Percentiles rank a stretch among this genome's conserved stretches.
These are phyloP conservation scores for Mortierella hygrophila DNA, from an alignment of 192 early-diverging fungal species.

Conservation along the genomic window DNA sequence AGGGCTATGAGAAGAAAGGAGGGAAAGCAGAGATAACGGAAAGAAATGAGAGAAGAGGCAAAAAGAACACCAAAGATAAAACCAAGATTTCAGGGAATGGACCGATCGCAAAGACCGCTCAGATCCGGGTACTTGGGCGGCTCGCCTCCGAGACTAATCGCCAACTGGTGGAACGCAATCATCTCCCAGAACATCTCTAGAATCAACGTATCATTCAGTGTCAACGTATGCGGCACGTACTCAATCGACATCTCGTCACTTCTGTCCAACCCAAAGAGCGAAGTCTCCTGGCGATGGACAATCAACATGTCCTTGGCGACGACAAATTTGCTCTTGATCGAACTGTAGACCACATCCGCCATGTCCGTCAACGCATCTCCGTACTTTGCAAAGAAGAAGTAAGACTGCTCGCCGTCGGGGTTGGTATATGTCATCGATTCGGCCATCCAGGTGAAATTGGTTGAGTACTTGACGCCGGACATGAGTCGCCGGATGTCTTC, in stretches of 20 bases:
- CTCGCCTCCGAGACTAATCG: neutral
- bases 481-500: slow-evolving; percentile 9
- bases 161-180: slow-evolving; percentile 32
- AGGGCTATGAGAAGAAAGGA: neutral
- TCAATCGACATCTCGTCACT: neutral
- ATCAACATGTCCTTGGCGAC: slow-evolving; percentile 23
- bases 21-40: neutral
- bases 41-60: neutral
- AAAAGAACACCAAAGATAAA: neutral
- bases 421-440: slow-evolving; percentile 15
- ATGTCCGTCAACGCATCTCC: neutral
- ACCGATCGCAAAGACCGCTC: slow-evolving; percentile 7
- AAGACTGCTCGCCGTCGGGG: slow-evolving; percentile 2
- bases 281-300: neutral
- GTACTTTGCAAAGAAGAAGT: slow-evolving; percentile 22
- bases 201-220: slow-evolving; percentile 14
- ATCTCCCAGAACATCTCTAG: slow-evolving; percentile 36
- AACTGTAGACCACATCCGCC: slow-evolving; percentile 11
- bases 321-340: slow-evolving; percentile 6
- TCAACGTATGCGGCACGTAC: slow-evolving; percentile 26
- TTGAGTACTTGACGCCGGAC: slow-evolving; percentile 25
- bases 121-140: slow-evolving; percentile 24
- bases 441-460: slow-evolving; percentile 21
- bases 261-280: neutral
- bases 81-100: neutral